Percentiles rank a stretch among this genome's conserved stretches.
phyloP scores from a whole-genome alignment of 78 protist species.

The Chrysochromulina tobinii region DNA sequence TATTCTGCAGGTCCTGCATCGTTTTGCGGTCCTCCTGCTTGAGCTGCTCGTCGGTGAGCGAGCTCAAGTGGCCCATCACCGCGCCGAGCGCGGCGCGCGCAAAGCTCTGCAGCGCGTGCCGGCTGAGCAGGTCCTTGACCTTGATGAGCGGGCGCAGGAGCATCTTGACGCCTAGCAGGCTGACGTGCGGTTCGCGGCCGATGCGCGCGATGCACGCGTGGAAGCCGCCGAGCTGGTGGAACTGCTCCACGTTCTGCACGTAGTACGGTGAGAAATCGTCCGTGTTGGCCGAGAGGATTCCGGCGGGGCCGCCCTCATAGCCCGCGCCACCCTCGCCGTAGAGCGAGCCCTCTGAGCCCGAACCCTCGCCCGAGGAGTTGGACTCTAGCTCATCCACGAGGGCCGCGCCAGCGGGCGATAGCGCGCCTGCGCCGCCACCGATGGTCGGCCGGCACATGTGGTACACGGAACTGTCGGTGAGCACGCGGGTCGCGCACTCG shows the following conservation, averaged over 20 bases:
- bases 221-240: background rate
- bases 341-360: background rate
- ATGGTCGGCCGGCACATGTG: background rate
- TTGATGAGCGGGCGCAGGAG: background rate
- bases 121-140: background rate
- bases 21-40: background rate
- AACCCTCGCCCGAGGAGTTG: background rate
- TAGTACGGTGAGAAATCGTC: background rate
- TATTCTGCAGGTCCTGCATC: background rate
- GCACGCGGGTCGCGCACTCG: background rate
- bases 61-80: background rate
- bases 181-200: background rate
- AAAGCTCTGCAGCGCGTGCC: background rate
- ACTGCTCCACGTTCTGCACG: background rate
- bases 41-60: constrained; percentile 3
- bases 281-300: too few species aligned
- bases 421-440: too few species aligned
- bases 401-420: background rate
- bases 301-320: background rate
- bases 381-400: background rate
- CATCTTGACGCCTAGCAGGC: background rate
- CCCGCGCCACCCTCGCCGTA: background rate
- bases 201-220: background rate
- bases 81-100: too few species aligned
- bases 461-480: background rate